phyloP scores from a whole-genome alignment of 176 grass and related monocot species.

The Carex kokanica region DNA sequence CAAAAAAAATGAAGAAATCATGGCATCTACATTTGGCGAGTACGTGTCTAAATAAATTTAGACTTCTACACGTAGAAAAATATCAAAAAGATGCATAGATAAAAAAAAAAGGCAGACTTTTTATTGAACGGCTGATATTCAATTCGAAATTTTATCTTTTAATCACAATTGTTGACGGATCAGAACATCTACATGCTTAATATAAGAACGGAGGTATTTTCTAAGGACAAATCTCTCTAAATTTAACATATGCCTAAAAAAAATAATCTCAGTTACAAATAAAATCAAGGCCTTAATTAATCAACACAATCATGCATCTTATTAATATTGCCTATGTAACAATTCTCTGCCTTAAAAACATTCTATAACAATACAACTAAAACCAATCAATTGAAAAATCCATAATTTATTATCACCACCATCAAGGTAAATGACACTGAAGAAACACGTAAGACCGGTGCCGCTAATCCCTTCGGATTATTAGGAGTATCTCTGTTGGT shows the following conservation, averaged over 20 bases:
- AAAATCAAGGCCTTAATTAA: background rate
- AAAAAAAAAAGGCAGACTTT: no score
- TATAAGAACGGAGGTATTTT: background rate
- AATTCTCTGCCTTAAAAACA: background rate
- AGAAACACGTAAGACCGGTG: background rate
- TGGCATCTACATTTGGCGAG: no score
- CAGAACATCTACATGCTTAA: no score
- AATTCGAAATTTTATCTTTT: no score
- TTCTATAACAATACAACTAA: background rate
- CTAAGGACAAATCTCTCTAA: background rate
- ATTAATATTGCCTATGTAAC: background rate
- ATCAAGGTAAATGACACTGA: background rate
- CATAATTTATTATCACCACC: background rate
- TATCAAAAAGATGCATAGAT: no score
- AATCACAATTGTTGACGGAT: no score
- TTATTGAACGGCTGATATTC: no score
- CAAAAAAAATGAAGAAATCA: no score
- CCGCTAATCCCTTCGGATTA: background rate
- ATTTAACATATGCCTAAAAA: background rate
- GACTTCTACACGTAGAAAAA: no score
- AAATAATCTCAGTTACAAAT: background rate
- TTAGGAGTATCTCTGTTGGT: background rate
- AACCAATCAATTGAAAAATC: slow-evolving; percentile 23
- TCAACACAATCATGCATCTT: no score
- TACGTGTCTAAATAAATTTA: no score